Percentiles rank a stretch among this genome's conserved stretches.
Conservation (phyloP, 2,329 filamentous ascomycete genomes). For the Claviceps pazoutovae region DNA sequence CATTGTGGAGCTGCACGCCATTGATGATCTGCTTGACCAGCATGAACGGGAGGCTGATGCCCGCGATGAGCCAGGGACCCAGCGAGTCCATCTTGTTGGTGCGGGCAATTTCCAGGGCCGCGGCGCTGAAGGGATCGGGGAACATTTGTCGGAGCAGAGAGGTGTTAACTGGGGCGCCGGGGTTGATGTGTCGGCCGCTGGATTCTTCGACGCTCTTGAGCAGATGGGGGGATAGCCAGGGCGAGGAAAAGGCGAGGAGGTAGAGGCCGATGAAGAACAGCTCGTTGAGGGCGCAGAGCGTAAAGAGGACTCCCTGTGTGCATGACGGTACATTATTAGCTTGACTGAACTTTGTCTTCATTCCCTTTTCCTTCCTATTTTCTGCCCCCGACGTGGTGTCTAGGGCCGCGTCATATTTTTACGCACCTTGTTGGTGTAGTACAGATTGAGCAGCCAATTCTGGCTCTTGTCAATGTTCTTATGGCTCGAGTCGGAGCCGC, state of each 20-base stretch:
- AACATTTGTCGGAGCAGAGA: constrained; percentile 63
- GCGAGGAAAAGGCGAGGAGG: constrained; percentile 91
- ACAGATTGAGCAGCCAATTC: constrained; percentile 82
- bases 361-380: too few relatives aligned
- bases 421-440: constrained; percentile 91
- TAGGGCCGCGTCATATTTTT: neutral
- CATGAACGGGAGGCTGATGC: constrained; percentile 77
- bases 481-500: constrained; percentile 66
- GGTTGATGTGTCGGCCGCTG: constrained; percentile 39
- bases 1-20: constrained; percentile 84
- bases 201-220: constrained; percentile 46
- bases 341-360: neutral
- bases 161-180: constrained; percentile 56
- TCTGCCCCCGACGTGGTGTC: too few relatives aligned
- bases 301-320: constrained; percentile 69
- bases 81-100: constrained; percentile 84
- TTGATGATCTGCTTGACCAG: constrained; percentile 86
- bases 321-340: neutral
- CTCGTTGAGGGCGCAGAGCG: constrained; percentile 84
- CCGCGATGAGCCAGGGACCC: constrained; percentile 56
- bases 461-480: constrained; percentile 84
- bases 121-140: constrained; percentile 80
- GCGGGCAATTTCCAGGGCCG: constrained; percentile 78
- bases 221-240: constrained; percentile 74
- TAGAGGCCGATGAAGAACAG: constrained; percentile 97